phyloP scores from a whole-genome alignment of 2,329 filamentous ascomycete species.

The Aspergillus fijiensis region DNA sequence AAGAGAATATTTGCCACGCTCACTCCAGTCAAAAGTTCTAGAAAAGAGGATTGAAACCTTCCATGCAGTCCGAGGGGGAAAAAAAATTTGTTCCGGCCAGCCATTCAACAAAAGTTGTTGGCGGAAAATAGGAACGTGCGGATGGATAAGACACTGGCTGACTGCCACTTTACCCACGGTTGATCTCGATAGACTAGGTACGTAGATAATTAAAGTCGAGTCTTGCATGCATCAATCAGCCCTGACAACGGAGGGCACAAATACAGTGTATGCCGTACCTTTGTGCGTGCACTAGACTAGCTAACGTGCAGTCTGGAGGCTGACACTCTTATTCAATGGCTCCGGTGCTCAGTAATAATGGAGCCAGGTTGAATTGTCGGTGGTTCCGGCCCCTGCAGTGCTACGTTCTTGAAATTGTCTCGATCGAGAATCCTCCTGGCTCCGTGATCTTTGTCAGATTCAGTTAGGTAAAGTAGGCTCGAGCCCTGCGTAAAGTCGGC shows the following conservation, averaged over 20 bases:
- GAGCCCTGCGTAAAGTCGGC: not conserved
- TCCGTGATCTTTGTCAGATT: not conserved
- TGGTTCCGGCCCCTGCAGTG: conserved; percentile 2
- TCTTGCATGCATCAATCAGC: conserved; percentile 6
- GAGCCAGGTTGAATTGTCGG: not conserved
- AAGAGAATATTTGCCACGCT: conserved; percentile 7
- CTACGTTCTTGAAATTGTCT: not conserved
- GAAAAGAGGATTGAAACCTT: conserved; percentile 21
- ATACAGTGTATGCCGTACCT: not conserved
- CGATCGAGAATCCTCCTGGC: not conserved
- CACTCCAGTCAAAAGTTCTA: conserved; percentile 18
- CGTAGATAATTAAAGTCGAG: conserved; percentile 1
- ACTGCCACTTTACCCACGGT: conserved; percentile 11
- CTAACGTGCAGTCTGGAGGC: not conserved
- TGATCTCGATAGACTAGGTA: not conserved
- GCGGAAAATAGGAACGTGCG: conserved; percentile 13
- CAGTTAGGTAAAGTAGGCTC: not conserved
- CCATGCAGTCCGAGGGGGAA: conserved; percentile 19
- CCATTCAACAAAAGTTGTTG: conserved; percentile 6
- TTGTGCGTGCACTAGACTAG: not conserved
- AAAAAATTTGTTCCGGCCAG: conserved; percentile 10
- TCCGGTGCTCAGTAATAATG: too few relatives aligned
- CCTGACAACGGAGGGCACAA: not conserved
- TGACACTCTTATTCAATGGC: too few relatives aligned
- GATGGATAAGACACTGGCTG: conserved; percentile 12